These are phyloP conservation scores for Echinosophora koreensis DNA, from an alignment of 306 rosid genomes.

Conservation along the genomic window DNA sequence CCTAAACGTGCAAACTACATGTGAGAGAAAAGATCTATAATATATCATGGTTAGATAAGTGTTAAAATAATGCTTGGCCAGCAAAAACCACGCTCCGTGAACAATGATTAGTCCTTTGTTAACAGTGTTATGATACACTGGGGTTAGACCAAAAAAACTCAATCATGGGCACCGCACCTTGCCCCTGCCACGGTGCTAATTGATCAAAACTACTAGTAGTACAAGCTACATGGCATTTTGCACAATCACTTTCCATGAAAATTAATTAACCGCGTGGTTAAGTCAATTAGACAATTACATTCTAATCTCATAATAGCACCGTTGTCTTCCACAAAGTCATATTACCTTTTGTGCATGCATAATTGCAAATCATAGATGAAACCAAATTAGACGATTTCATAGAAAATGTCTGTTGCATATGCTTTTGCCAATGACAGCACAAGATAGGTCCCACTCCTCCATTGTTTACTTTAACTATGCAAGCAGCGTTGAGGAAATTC, in stretches of 20 bases:
- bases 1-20: constrained; percentile 22
- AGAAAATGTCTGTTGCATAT: background rate
- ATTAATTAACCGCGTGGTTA: constrained; percentile 18
- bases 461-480: background rate
- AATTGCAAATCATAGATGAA: constrained; percentile 22
- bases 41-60: no score
- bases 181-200: background rate
- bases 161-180: background rate
- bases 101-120: no score
- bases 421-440: constrained; percentile 33
- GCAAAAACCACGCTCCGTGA: no score
- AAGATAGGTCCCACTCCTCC: constrained; percentile 17
- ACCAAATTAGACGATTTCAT: constrained; percentile 27
- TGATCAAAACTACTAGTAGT: background rate
- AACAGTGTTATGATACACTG: no score
- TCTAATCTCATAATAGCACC: background rate
- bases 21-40: constrained; percentile 6
- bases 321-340: constrained; percentile 35
- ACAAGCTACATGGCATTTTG: background rate
- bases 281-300: constrained; percentile 19
- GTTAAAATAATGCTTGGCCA: no score
- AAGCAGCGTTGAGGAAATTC: background rate
- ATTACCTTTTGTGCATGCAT: background rate
- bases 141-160: no score
- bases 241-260: constrained; percentile 6